Evolutionary conservation across 2,329 filamentous ascomycete genomes (phyloP), one percentile per base, ranked within the genome.

Genomic region (Blumeria graminis): DNA sequence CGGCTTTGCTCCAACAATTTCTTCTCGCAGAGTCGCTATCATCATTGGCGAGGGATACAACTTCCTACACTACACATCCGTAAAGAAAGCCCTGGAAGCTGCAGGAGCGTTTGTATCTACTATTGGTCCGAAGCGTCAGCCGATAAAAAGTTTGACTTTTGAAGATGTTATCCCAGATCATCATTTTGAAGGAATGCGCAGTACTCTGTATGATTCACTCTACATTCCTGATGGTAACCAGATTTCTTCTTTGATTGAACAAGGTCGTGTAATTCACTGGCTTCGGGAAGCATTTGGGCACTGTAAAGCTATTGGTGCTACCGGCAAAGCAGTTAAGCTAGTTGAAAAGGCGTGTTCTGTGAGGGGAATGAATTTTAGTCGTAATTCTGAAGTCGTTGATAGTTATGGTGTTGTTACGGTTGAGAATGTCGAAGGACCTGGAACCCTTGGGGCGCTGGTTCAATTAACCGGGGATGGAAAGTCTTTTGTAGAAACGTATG

Each of bases 221-320:
- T 88, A 87, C 64, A 70, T 93, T 2, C 85, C 85, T 0, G 84
- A 84, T 0, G 86, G 86, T 0, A 71, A 74, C 0, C 77, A 78
- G 0, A 69, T 84, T 48, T 70, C 75, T 55, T 78, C 77, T 0
- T 74, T 92, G 0, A 69, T 74, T 57, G 78, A 80, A 70, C 86
- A 76, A 59, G 85, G 86, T 0, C 80, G 84, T 16, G 83, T 83
- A 0, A 65, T 84, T 1, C 82, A 90, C 70, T 92, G 82, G 77
- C 70, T 90, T 3, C 76, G 82, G 1, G 86, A 92, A 67, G 82
- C 85, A 0, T 92, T 90, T 62, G 85, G 84, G 0, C 86, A 92
- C 60, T 72, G 88, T 55, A 92, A 92, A 72, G 71, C 84, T 1
- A 83, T 92, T 28, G 86, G 79, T 1, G 86, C 81, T 0, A 83